phyloP scores from a whole-genome alignment of 2,329 filamentous ascomycete species.

The Sarocladium oryzae region DNA sequence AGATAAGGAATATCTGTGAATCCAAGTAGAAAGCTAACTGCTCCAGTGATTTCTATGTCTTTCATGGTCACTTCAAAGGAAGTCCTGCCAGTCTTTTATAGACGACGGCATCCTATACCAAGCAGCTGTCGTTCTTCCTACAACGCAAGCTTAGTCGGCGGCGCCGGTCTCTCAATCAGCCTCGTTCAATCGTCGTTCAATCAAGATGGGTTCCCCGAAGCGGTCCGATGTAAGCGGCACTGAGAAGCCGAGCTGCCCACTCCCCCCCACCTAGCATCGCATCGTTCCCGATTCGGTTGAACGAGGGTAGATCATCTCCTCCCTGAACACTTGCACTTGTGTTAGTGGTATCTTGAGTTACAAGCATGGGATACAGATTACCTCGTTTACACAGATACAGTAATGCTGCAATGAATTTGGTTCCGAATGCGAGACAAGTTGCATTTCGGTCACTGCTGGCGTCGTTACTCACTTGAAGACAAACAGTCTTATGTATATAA shows the following conservation, averaged over 20 bases:
- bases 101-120: background rate
- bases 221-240: background rate
- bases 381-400: too few species aligned
- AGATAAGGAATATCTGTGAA: background rate
- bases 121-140: background rate
- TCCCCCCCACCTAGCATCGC: background rate
- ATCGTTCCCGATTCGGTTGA: conserved; percentile 3
- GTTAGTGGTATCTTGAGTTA: too few species aligned
- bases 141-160: background rate
- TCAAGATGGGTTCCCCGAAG: background rate
- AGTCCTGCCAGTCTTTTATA: background rate
- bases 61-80: background rate
- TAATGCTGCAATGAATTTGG: too few species aligned
- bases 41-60: background rate
- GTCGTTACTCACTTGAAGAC: too few species aligned
- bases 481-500: too few species aligned
- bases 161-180: background rate
- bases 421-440: too few species aligned
- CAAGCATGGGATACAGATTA: too few species aligned
- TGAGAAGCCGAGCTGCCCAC: background rate
- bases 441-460: too few species aligned
- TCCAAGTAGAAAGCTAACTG: background rate
- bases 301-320: too few species aligned
- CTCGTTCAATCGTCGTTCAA: background rate
- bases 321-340: too few species aligned